phyloP scores from a whole-genome alignment of 345 rosid species.

The Melaleuca quinquenervia region DNA sequence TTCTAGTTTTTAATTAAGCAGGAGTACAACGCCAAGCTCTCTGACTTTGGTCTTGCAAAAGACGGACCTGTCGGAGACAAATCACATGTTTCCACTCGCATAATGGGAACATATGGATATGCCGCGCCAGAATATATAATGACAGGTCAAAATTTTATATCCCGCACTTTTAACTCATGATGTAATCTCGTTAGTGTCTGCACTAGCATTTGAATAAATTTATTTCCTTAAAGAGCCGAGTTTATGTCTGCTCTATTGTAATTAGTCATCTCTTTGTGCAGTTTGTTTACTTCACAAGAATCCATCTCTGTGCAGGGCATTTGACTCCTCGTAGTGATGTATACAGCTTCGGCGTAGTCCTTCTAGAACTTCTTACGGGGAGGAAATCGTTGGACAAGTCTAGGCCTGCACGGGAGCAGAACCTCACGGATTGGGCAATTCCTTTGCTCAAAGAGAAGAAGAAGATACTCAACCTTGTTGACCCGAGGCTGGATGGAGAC shows the following conservation, averaged over 20 bases:
- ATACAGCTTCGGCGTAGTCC: constrained; percentile 79
- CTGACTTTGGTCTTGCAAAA: constrained; percentile 95
- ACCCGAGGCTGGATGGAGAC: constrained; percentile 62
- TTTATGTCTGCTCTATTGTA: neutral
- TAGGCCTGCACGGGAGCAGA: constrained; percentile 77
- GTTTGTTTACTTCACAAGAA: neutral
- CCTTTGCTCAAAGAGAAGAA: constrained; percentile 87
- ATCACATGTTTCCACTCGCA: constrained; percentile 95
- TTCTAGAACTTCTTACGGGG: constrained; percentile 72
- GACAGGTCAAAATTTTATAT: constrained; percentile 48
- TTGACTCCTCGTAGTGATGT: constrained; percentile 84
- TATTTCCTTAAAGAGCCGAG: neutral
- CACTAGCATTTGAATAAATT: neutral
- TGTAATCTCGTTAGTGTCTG: neutral
- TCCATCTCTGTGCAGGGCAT: constrained; percentile 42
- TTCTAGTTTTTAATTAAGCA: constrained; percentile 11
- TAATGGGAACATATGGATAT: constrained; percentile 99
- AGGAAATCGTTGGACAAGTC: constrained; percentile 83
- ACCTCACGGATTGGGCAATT: constrained; percentile 83
- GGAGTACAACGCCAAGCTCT: constrained; percentile 91
- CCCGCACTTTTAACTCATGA: neutral
- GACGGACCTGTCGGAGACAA: constrained; percentile 98
- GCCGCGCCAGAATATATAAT: constrained; percentile 97
- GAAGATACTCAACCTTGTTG: constrained; percentile 63
- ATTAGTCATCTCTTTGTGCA: neutral